Conservation (phyloP, 108 stramenopile species). For the Skeletonema costatum region DNA sequence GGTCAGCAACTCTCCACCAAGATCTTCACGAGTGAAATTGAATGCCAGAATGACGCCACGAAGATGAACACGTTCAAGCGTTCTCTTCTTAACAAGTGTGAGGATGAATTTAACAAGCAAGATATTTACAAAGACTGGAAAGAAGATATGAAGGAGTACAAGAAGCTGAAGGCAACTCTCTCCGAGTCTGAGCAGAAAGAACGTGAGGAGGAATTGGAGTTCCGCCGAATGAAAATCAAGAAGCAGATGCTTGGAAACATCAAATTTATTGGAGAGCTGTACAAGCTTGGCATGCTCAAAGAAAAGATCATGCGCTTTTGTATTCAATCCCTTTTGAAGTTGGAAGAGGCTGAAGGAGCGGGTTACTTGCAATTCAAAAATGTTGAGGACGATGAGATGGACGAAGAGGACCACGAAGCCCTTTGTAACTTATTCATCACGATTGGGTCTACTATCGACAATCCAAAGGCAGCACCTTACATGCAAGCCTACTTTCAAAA, state of each 20-base stretch:
- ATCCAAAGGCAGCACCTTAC: slow-evolving; percentile 50
- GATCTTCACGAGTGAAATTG: slow-evolving; percentile 73
- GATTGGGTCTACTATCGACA: slow-evolving; percentile 84
- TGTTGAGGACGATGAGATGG: slow-evolving; percentile 66
- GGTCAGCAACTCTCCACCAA: slow-evolving; percentile 78
- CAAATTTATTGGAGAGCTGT: slow-evolving; percentile 95
- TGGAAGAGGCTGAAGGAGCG: slow-evolving; percentile 63
- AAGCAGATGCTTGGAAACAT: slow-evolving; percentile 85
- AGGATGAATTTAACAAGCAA: slow-evolving; percentile 89
- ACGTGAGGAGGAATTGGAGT: slow-evolving; percentile 77
- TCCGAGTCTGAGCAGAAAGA: slow-evolving; percentile 70
- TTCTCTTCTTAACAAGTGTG: slow-evolving; percentile 87
- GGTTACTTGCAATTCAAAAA: slow-evolving; percentile 41
- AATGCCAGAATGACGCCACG: slow-evolving; percentile 66
- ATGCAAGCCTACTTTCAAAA: slow-evolving; percentile 77
- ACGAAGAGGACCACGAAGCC: slow-evolving; percentile 93
- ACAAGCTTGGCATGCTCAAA: slow-evolving; percentile 93
- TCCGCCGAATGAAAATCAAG: slow-evolving; percentile 90
- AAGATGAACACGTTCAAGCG: slow-evolving; percentile 88
- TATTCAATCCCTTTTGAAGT: slow-evolving; percentile 78
- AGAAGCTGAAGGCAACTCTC: slow-evolving; percentile 61
- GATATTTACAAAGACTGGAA: slow-evolving; percentile 88
- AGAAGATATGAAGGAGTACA: slow-evolving; percentile 73
- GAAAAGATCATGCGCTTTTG: slow-evolving; percentile 93
- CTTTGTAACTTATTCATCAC: slow-evolving; percentile 84